phyloP scores from a whole-genome alignment of 208 protist species.

The Entamoeba dispar region DNA sequence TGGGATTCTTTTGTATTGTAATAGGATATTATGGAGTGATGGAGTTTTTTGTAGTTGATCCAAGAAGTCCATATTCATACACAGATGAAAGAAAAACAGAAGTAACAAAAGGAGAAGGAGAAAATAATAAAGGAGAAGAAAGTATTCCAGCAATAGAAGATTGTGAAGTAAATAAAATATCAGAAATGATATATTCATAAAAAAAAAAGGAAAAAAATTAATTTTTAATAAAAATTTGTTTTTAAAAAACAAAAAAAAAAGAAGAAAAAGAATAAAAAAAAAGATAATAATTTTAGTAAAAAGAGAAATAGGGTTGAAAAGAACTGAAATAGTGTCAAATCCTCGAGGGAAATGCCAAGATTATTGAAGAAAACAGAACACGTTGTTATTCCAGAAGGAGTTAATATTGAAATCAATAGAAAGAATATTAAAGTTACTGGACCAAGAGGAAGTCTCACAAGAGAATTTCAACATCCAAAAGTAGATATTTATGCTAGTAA shows the following conservation, averaged over 20 bases:
- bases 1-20: not conserved
- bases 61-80: not conserved
- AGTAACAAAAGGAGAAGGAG: not conserved
- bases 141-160: not conserved
- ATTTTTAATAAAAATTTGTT: too few relatives aligned
- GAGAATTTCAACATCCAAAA: slow-evolving; percentile 65
- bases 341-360: not conserved
- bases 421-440: slow-evolving; percentile 71
- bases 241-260: too few relatives aligned
- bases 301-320: not conserved
- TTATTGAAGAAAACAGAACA: not conserved
- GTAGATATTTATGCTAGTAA: slow-evolving; percentile 53
- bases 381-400: slow-evolving; percentile 15
- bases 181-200: not conserved
- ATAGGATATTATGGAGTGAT: not conserved
- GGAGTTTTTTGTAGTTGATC: not conserved
- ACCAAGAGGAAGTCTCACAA: slow-evolving; percentile 67
- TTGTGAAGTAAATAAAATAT: not conserved
- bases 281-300: too few relatives aligned
- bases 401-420: slow-evolving; percentile 48
- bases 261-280: too few relatives aligned
- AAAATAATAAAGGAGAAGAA: not conserved
- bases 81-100: not conserved
- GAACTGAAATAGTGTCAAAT: not conserved
- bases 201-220: too few relatives aligned